Conservation (phyloP, 176 grass and related monocot species). For the Canna indica region DNA sequence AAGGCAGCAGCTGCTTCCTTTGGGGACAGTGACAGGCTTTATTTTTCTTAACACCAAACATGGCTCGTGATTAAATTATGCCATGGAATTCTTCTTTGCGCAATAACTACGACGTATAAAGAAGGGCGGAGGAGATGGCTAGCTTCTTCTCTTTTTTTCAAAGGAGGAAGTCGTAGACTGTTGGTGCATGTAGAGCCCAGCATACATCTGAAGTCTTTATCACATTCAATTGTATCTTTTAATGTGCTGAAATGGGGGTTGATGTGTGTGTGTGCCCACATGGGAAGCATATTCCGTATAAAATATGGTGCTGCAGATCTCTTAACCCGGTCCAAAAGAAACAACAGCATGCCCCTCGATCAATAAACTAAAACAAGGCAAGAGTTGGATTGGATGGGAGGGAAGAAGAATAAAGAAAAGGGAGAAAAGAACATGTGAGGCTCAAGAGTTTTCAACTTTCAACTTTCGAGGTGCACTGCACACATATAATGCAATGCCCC, state of each 20-base stretch:
- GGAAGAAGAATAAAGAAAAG: not conserved
- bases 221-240: no score
- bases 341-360: no score
- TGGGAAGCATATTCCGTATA: conserved; percentile 1
- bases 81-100: not conserved
- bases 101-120: not conserved
- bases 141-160: no score
- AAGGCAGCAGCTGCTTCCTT: no score
- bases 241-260: no score
- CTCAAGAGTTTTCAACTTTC: conserved; percentile 9
- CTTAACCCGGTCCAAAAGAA: no score
- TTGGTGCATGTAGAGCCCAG: no score
- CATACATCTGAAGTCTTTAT: no score
- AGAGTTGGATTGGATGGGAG: not conserved
- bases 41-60: not conserved
- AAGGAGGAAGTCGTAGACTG: no score
- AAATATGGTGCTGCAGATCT: no score
- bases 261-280: not conserved
- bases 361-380: no score
- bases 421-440: conserved; percentile 1
- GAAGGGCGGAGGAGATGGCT: not conserved
- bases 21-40: not conserved
- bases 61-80: not conserved
- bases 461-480: not conserved
- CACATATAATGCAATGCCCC: not conserved